Evolutionary conservation across 1,139 yeast species (phyloP).

Genomic region (Sugiyamaella xylanicola): DNA sequence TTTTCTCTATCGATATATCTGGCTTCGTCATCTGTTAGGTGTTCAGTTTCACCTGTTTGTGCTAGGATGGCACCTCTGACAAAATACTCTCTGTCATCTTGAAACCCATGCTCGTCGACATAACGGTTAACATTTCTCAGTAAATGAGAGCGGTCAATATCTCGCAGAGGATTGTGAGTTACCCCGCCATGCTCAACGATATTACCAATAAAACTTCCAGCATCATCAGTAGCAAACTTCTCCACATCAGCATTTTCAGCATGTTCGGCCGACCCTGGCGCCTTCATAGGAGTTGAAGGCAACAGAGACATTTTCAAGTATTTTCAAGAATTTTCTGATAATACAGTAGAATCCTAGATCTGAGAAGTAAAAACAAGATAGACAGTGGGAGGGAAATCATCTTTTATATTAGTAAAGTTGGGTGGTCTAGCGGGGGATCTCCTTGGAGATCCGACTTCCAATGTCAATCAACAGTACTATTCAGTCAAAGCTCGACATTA

Average conservation of each 20-base stretch:
- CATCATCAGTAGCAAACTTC: slow-evolving; percentile 14
- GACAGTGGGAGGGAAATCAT: neutral
- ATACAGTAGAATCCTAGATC: neutral
- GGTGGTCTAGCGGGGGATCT: neutral
- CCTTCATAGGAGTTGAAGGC: slow-evolving; percentile 30
- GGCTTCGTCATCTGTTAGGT: slow-evolving; percentile 66
- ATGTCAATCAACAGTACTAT: neutral
- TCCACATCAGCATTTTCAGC: slow-evolving; percentile 21
- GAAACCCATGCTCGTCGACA: slow-evolving; percentile 59
- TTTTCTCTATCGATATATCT: slow-evolving; percentile 53
- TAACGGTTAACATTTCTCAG: slow-evolving; percentile 70
- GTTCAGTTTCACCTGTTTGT: slow-evolving; percentile 60
- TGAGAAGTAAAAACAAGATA: neutral
- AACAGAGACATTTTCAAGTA: slow-evolving; percentile 22
- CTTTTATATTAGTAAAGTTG: neutral
- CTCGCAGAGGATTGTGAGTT: slow-evolving; percentile 34
- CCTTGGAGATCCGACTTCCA: neutral
- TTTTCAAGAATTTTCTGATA: neutral
- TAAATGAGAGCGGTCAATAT: slow-evolving; percentile 27
- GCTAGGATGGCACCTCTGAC: slow-evolving; percentile 78
- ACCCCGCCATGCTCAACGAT: slow-evolving; percentile 32
- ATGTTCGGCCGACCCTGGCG: slow-evolving; percentile 25
- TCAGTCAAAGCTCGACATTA: neutral
- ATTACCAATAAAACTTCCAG: slow-evolving; percentile 23
- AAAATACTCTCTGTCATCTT: slow-evolving; percentile 61